Evolutionary conservation across 75 land plant genomes (phyloP).

Genomic region (Ceratopteris richardii): DNA sequence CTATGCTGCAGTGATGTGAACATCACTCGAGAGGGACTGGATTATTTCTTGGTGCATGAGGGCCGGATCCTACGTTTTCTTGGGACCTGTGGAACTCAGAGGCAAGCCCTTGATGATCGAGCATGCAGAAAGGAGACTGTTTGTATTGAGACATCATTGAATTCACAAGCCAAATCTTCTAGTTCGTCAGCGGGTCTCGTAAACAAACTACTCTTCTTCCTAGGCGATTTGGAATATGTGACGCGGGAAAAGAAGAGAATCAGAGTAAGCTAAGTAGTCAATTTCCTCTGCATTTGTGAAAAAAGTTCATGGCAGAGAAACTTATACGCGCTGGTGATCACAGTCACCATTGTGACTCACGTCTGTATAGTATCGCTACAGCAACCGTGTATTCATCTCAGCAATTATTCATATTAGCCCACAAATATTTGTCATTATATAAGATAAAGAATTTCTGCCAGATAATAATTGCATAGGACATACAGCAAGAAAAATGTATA

Average conservation of each 20-base stretch:
- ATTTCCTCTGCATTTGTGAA: too few relatives aligned
- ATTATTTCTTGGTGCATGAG: conserved; percentile 2
- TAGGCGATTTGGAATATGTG: conserved; percentile 5
- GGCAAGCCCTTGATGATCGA: neutral
- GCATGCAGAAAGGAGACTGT: neutral
- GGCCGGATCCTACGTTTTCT: neutral
- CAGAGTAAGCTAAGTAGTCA: neutral
- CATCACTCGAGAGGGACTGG: conserved; percentile 2
- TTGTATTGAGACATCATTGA: neutral
- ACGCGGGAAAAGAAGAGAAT: neutral
- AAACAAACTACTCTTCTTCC: neutral
- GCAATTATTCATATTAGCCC: too few relatives aligned
- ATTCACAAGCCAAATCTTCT: neutral
- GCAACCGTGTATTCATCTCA: too few relatives aligned
- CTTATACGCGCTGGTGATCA: too few relatives aligned
- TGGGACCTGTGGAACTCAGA: neutral
- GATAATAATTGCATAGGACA: too few relatives aligned
- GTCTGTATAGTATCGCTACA: too few relatives aligned
- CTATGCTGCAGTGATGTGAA: neutral
- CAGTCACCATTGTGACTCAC: too few relatives aligned
- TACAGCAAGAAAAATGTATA: too few relatives aligned
- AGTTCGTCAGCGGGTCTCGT: neutral
- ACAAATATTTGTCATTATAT: too few relatives aligned
- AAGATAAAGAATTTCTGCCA: too few relatives aligned
- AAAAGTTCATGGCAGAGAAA: too few relatives aligned